Conservation (phyloP, 2,329 filamentous ascomycete species). For the Penicillium vulpinum region DNA sequence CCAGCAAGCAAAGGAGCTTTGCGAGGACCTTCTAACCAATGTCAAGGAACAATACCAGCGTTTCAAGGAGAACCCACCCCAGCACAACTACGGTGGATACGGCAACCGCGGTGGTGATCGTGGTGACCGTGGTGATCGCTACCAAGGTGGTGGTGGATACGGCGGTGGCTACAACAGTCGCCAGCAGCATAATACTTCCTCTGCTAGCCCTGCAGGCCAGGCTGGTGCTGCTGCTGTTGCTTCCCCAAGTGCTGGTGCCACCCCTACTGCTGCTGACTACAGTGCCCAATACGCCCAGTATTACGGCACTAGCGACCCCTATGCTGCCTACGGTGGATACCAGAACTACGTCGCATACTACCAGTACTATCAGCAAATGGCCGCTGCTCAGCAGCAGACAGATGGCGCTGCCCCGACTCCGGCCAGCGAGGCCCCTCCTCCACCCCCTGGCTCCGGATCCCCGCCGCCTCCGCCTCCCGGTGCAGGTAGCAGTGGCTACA, state of each 20-base stretch:
- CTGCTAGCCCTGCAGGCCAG: conserved; percentile 47
- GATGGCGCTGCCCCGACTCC: conserved; percentile 59
- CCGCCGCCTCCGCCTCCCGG: conserved; percentile 56
- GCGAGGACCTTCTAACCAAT: conserved; percentile 80
- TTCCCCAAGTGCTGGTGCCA: conserved; percentile 28
- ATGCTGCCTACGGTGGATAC: conserved; percentile 88
- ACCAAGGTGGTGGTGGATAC: conserved; percentile 25
- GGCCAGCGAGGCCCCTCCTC: conserved; percentile 58
- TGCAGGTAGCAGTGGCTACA: conserved; percentile 50
- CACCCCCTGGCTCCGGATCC: conserved; percentile 61
- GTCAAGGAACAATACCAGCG: conserved; percentile 88
- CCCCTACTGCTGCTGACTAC: conserved; percentile 62
- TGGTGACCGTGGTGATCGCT: conserved; percentile 25
- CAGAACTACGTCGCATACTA: conserved; percentile 64
- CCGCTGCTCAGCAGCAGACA: conserved; percentile 44
- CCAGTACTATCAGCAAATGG: conserved; percentile 71
- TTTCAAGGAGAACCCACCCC: conserved; percentile 79
- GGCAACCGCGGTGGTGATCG: conserved; percentile 35
- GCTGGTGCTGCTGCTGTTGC: conserved; percentile 36
- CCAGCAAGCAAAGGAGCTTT: conserved; percentile 80
- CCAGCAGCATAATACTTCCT: conserved; percentile 35
- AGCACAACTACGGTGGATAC: conserved; percentile 61
- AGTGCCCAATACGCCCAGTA: conserved; percentile 82
- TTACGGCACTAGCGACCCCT: conserved; percentile 75
- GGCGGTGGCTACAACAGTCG: conserved; percentile 40